Percentiles rank a stretch among this genome's conserved stretches.
Evolutionary conservation across 2,329 filamentous ascomycete genomes (phyloP).

Genomic region (Lojkania enalia): DNA sequence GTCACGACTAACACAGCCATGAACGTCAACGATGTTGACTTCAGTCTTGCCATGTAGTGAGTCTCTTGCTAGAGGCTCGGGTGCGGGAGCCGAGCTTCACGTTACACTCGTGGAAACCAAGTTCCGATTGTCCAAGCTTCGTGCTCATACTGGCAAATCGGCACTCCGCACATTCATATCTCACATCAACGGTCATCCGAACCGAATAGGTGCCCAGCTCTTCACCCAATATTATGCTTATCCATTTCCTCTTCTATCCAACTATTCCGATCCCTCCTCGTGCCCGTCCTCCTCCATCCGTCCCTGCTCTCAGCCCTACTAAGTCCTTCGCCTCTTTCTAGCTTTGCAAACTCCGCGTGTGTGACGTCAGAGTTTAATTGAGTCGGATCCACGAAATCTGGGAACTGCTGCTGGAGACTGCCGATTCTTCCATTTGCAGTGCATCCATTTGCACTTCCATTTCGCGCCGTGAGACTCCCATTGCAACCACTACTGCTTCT

Average conservation of each 20-base stretch:
- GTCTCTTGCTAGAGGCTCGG: too few species aligned
- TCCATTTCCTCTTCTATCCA: slow-evolving; percentile 44
- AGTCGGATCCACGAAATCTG: slow-evolving; percentile 35
- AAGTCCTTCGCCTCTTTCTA: background rate
- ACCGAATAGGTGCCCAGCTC: too few species aligned
- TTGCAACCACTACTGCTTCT: slow-evolving; percentile 1
- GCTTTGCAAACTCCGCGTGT: slow-evolving; percentile 18
- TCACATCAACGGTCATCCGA: too few species aligned
- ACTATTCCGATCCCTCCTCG: slow-evolving; percentile 16
- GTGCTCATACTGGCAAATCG: too few species aligned
- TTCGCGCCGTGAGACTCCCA: slow-evolving; percentile 4
- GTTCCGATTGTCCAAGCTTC: too few species aligned
- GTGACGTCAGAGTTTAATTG: slow-evolving; percentile 26
- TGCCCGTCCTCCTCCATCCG: slow-evolving; percentile 22
- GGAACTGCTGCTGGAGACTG: slow-evolving; percentile 6
- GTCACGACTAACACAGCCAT: too few species aligned
- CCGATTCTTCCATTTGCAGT: background rate
- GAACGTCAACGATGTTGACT: too few species aligned
- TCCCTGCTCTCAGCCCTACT: slow-evolving; percentile 15
- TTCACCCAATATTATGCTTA: slow-evolving; percentile 36
- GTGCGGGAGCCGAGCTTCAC: too few species aligned
- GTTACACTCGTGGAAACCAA: too few species aligned
- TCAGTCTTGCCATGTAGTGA: too few species aligned
- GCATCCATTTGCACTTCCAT: slow-evolving; percentile 3
- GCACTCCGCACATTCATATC: too few species aligned